These are phyloP conservation scores for Aspergillus mulundensis DNA, from an alignment of 495 filamentous ascomycete species.

Conservation along the genomic window DNA sequence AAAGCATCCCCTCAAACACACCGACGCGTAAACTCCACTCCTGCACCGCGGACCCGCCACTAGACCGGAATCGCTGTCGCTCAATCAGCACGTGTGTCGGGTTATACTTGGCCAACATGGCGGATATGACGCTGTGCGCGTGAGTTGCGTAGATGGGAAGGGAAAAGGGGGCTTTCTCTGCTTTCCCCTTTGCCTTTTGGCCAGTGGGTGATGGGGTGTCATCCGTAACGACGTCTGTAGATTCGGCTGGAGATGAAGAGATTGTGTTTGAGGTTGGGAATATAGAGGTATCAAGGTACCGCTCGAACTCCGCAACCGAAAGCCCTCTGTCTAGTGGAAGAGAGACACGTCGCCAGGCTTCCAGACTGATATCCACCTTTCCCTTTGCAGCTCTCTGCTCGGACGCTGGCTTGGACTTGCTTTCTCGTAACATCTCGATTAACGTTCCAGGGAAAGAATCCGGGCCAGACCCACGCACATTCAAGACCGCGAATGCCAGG, in stretches of 20 bases:
- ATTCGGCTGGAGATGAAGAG: neutral
- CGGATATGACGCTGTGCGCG: constrained; percentile 59
- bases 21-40: constrained; percentile 94
- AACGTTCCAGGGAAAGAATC: neutral
- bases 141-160: constrained; percentile 53
- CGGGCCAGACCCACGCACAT: neutral
- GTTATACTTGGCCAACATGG: constrained; percentile 41
- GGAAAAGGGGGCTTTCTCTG: constrained; percentile 34
- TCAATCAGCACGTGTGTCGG: constrained; percentile 83
- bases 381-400: neutral
- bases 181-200: neutral
- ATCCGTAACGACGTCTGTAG: neutral
- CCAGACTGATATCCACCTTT: constrained; percentile 9
- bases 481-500: constrained; percentile 60
- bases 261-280: neutral
- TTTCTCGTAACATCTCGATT: neutral
- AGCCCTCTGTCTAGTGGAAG: neutral
- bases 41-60: constrained; percentile 57
- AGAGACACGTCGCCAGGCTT: constrained; percentile 35
- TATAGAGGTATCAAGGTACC: neutral
- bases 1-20: constrained; percentile 83
- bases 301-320: neutral
- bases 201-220: neutral
- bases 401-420: neutral
- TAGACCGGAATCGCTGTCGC: constrained; percentile 78